phyloP scores from a whole-genome alignment of 2,329 filamentous ascomycete genomes.

The Ceratocystis albifundus region DNA sequence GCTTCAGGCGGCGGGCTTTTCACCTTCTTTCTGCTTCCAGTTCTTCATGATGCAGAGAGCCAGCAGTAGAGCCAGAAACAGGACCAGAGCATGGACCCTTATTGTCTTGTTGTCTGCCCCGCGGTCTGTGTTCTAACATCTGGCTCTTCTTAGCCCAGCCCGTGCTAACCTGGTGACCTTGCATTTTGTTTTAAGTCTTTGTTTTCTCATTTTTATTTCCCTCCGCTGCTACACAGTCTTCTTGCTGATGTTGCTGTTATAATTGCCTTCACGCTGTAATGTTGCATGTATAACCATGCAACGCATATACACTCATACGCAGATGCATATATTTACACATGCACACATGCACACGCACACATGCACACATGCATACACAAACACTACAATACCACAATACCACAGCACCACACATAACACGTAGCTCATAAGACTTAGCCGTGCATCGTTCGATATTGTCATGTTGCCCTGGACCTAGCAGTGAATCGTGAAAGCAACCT shows the following conservation, averaged over 20 bases:
- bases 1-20: not conserved
- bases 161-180: not conserved
- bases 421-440: not conserved
- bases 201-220: conserved; percentile 11
- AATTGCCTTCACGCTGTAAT: not conserved
- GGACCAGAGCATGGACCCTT: no score
- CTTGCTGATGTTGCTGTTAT: conserved; percentile 8
- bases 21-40: not conserved
- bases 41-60: no score
- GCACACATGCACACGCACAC: not conserved
- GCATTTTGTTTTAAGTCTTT: not conserved
- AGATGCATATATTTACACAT: not conserved
- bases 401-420: no score
- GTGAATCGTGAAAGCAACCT: conserved; percentile 6
- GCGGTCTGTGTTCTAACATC: not conserved
- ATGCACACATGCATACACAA: not conserved
- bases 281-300: conserved; percentile 9
- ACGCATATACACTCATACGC: not conserved
- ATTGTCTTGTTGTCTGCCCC: not conserved
- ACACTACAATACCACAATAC: not conserved
- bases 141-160: no score
- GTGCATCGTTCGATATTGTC: conserved; percentile 3
- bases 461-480: not conserved
- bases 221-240: not conserved
- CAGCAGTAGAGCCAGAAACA: not conserved